Evolutionary conservation across 495 filamentous ascomycete genomes (phyloP).

Genomic region (Podospora pseudopauciseta): DNA sequence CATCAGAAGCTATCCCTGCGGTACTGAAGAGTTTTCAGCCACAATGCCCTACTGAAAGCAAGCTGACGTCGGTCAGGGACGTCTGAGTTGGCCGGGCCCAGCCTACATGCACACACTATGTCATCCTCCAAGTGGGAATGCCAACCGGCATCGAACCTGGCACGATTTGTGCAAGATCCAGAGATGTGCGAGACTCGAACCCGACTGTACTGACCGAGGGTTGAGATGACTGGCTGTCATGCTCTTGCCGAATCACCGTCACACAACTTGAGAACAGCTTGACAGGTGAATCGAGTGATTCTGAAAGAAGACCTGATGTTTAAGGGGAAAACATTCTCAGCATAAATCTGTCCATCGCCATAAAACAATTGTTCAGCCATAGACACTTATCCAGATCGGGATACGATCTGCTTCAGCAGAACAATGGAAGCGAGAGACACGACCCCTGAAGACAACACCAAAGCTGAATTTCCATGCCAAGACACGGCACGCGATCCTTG

Average conservation of each 20-base stretch:
- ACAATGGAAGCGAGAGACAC: neutral
- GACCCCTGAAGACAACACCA: neutral
- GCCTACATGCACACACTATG: neutral
- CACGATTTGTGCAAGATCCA: neutral
- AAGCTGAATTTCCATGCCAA: neutral
- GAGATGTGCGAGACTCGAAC: neutral
- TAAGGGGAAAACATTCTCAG: neutral
- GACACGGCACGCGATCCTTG: neutral
- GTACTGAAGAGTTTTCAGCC: neutral
- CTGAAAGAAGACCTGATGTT: neutral
- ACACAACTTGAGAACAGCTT: neutral
- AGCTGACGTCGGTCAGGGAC: neutral
- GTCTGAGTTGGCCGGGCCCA: neutral
- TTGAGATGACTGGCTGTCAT: neutral
- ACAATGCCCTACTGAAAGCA: neutral
- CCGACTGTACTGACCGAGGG: neutral
- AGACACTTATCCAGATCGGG: neutral
- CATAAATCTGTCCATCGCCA: neutral
- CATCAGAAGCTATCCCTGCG: neutral
- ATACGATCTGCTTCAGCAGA: neutral
- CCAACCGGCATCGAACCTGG: neutral
- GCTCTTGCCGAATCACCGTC: neutral
- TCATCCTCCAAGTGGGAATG: neutral
- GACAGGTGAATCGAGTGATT: neutral
- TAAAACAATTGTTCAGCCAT: neutral